Evolutionary conservation across 1,139 yeast species (phyloP), one percentile per base, ranked within the genome.

Genomic region (Pichia terricola): DNA sequence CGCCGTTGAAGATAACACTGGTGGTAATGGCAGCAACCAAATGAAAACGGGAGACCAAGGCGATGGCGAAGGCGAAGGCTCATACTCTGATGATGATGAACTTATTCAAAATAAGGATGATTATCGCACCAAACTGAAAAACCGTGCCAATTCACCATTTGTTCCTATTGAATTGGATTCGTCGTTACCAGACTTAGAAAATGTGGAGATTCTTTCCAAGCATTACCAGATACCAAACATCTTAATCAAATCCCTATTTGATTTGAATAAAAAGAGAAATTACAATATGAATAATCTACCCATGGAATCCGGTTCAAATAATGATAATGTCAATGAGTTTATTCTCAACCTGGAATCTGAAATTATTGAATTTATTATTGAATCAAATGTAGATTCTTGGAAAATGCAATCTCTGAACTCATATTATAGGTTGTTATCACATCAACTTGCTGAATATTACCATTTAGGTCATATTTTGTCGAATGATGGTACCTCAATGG

Each of bases 381-480:
- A 60, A 34, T 60, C 63, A 8, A 57, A 57, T 35, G 67, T 65
- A 2, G 69, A 66, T 38, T 67, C 75, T 0, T 68, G 72, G 57
- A 68, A 72, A 42, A 54, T 76, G 54, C 63, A 70, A 57, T 79
- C 70, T 28, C 68, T 77, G 69, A 82, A 82, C 59, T 78, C 86
- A 2, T 82, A 79, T 58, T 79, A 77, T 53, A 63, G 89, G 51
- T 63, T 82, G 35, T 61, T 82, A 44, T 71, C 81, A 1, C 88
- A 82, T 59, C 83, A 81, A 50, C 63, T 81, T 32, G 84, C 88
- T 16, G 82, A 79, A 36, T 80, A 80, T 58, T 81, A 81, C 56
- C 65, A 69, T 28, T 60, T 82, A 45, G 77, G 75, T 22, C 83
- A 77, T 52, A 67, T 68, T 5, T 53, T 74, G 31, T 66, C 71